A percentile compares a stretch with the other conserved stretches of the same genome.
These are phyloP conservation scores for Metschnikowia proteae DNA, from an alignment of 805 yeast genomes.

Conservation along the genomic window DNA sequence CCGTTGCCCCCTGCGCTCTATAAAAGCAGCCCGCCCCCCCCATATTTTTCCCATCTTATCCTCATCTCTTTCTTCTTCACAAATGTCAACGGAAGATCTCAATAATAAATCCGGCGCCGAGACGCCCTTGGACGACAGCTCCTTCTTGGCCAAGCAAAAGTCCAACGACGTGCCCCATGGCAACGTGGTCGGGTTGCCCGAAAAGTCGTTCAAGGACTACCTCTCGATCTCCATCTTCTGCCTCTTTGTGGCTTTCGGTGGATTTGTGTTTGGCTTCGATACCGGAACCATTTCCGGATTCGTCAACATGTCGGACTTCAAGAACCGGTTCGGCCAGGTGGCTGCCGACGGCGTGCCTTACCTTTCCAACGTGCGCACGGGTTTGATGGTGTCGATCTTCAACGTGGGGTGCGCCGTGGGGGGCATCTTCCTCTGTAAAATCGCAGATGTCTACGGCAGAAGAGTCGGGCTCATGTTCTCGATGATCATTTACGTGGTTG, in stretches of 20 bases:
- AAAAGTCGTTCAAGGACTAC: slow-evolving; percentile 33
- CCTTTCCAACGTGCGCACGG: slow-evolving; percentile 45
- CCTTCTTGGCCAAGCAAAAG: slow-evolving; percentile 22
- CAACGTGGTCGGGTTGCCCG: slow-evolving; percentile 20
- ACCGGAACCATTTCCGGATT: slow-evolving; percentile 75
- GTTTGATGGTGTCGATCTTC: slow-evolving; percentile 53
- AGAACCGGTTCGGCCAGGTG: slow-evolving; percentile 48
- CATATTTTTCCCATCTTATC: not conserved
- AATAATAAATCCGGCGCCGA: slow-evolving; percentile 25
- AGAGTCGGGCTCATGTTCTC: slow-evolving; percentile 51
- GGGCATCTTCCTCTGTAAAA: slow-evolving; percentile 53
- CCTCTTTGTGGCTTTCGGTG: slow-evolving; percentile 64
- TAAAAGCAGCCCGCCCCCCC: slow-evolving; percentile 6
- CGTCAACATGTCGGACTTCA: slow-evolving; percentile 56
- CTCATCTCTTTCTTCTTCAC: not conserved
- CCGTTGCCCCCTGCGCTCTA: slow-evolving; percentile 1
- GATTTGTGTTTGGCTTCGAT: slow-evolving; percentile 74
- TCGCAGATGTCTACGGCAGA: slow-evolving; percentile 60
- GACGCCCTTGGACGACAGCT: slow-evolving; percentile 29
- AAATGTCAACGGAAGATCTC: slow-evolving; percentile 25
- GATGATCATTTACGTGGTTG: slow-evolving; percentile 55
- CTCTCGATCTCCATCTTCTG: slow-evolving; percentile 46
- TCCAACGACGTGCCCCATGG: slow-evolving; percentile 6
- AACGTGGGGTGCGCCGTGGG: slow-evolving; percentile 73
- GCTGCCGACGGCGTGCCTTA: slow-evolving; percentile 35